Conservation (phyloP, 2,329 filamentous ascomycete genomes). For the Clonostachys rosea region DNA sequence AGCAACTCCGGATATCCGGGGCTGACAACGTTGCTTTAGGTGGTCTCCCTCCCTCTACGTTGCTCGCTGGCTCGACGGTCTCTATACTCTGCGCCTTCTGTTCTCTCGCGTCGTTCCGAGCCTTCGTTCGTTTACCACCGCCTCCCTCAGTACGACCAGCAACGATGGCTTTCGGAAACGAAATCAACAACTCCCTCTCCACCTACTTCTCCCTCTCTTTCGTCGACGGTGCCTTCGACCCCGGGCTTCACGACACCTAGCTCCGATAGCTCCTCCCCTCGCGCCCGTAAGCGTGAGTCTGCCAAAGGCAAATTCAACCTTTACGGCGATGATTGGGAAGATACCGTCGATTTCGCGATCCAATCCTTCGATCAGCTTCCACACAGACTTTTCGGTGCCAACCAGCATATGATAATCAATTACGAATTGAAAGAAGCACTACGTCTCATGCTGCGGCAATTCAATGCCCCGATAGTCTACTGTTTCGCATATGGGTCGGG, state of each 20-base stretch:
- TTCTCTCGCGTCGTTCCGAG: not conserved
- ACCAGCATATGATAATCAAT: constrained; percentile 95
- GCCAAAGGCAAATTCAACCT: constrained; percentile 24
- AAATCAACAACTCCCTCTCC: too few relatives aligned
- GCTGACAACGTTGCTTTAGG: too few relatives aligned
- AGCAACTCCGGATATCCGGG: not conserved
- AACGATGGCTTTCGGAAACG: not conserved
- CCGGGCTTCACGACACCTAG: not conserved
- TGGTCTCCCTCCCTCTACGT: too few relatives aligned
- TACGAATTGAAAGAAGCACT: constrained; percentile 91
- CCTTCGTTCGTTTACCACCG: not conserved
- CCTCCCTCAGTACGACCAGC: not conserved
- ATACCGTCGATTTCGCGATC: constrained; percentile 32
- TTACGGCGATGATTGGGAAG: constrained; percentile 36
- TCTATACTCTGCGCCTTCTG: not conserved
- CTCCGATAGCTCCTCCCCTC: not conserved
- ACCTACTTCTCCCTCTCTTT: not conserved
- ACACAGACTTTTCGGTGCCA: constrained; percentile 71
- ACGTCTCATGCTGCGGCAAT: constrained; percentile 83
- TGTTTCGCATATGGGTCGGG: constrained; percentile 97
- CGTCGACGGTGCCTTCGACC: not conserved
- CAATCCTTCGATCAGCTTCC: constrained; percentile 38
- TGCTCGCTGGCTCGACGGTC: too few relatives aligned
- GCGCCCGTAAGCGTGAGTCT: constrained; percentile 12
- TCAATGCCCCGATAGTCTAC: constrained; percentile 89